phyloP scores from a whole-genome alignment of 2,329 filamentous ascomycete species.

The Cladosporium austrohemisphaericum region DNA sequence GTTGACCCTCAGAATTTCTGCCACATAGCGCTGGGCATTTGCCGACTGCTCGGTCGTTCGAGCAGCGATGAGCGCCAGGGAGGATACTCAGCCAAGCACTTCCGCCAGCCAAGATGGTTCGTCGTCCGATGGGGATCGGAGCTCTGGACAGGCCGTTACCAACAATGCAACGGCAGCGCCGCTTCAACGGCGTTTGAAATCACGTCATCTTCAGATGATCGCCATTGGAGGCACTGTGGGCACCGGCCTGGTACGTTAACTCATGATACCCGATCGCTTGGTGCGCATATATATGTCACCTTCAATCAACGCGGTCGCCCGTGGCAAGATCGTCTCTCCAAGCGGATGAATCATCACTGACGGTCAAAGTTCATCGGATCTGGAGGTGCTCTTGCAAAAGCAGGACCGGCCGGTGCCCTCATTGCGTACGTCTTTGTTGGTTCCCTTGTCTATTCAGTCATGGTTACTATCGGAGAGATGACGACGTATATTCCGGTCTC shows the following conservation, averaged over 20 bases:
- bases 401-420: slow-evolving; percentile 42
- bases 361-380: slow-evolving; percentile 31
- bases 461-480: slow-evolving; percentile 55
- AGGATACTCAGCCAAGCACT: not conserved
- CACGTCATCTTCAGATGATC: slow-evolving; percentile 38
- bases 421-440: slow-evolving; percentile 44
- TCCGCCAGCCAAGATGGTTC: not conserved
- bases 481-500: slow-evolving; percentile 59
- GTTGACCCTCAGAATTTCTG: not conserved
- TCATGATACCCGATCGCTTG: not conserved
- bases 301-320: not conserved
- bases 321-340: not conserved
- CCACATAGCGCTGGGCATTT: not conserved
- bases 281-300: not conserved
- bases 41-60: not conserved
- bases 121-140: not conserved
- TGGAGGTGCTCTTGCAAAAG: slow-evolving; percentile 35
- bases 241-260: slow-evolving; percentile 8
- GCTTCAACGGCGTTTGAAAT: slow-evolving; percentile 33
- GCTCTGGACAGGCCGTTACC: not conserved
- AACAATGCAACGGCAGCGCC: slow-evolving; percentile 27
- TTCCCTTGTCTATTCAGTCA: slow-evolving; percentile 43
- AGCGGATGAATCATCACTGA: slow-evolving; percentile 8
- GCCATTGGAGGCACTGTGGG: slow-evolving; percentile 29
- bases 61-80: not conserved